Evolutionary conservation across 371 early-diverging fungal species (phyloP), one percentile per base, ranked within the genome.

Genomic region (Sporodiniella umbellata): DNA sequence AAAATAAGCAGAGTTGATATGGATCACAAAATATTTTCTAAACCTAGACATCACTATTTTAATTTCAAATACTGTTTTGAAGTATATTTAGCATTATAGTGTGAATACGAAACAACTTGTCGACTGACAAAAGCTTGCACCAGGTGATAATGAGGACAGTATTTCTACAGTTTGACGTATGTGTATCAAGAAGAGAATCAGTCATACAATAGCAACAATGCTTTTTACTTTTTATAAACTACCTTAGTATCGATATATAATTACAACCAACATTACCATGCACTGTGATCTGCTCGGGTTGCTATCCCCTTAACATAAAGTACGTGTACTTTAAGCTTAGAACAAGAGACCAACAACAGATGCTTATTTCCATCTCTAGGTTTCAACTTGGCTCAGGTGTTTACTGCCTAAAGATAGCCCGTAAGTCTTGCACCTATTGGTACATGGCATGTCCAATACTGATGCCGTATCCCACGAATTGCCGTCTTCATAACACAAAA

Each of bases 381-480:
- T n/a, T 45, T 56, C 50, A 24, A 45, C 56, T 50, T 56, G 51
- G 56, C 51, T 56, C 56, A 33, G 45, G 21, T 56, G 50, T 45
- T n/a, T 50, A 56, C 50, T 31, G 33, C 25, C 56, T 40, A 50
- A 56, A 56, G 56, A 31, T 31, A 28, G 22, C 50, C 56, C 50
- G 45, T 56, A 56, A 56, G 42, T 33, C 50, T 50, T 56, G 50
- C 51, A 56, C 0, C 46, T 56, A 40, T 45, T 56, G 56, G 56
- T 56, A 44, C 55, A 54, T 54, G 33, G 30, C 21, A 8, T 51
- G 37, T 45, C n/a, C 24, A 18, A 7, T 21, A 23, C 52, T 51
- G 52, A 37, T 51, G 37, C 52, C 37, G 52, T 35, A 51, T 51
- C 28, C 52, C 52, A 51, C 52, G 37, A 51, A 51, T 51, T 51